Percentiles rank a stretch among this genome's conserved stretches.
Evolutionary conservation across 192 early-diverging fungal genomes (phyloP).

Genomic region (Podila minutissima): DNA sequence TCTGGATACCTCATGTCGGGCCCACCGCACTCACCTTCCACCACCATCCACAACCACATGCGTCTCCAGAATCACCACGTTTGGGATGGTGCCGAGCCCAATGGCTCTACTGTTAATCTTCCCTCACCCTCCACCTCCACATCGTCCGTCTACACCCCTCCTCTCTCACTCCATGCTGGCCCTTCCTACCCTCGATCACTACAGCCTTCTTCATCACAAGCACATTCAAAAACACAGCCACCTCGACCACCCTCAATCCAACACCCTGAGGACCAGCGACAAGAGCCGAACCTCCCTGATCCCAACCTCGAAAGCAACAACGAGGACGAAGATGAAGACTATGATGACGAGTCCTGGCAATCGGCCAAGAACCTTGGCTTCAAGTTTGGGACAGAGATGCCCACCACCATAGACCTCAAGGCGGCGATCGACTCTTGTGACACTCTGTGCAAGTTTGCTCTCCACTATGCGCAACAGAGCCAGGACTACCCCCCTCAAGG

Average conservation of each 20-base stretch:
- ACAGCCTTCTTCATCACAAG: background rate
- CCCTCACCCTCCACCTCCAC: background rate
- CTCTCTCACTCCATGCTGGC: background rate
- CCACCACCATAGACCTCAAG: slow-evolving; percentile 33
- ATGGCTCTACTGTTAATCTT: background rate
- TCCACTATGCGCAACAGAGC: slow-evolving; percentile 15
- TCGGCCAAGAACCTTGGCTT: slow-evolving; percentile 1
- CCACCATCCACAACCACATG: background rate
- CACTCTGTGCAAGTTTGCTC: slow-evolving; percentile 28
- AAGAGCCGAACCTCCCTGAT: background rate
- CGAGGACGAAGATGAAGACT: background rate
- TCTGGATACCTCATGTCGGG: no score
- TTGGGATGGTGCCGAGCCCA: background rate
- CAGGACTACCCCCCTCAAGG: background rate
- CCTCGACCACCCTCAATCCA: background rate
- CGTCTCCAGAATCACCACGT: background rate
- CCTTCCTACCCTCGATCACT: no score
- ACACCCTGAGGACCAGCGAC: background rate
- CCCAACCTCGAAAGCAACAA: background rate
- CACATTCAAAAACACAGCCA: background rate
- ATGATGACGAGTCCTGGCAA: background rate
- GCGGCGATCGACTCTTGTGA: slow-evolving; percentile 42
- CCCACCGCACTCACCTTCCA: background rate
- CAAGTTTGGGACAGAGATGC: slow-evolving; percentile 49
- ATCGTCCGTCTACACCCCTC: background rate